phyloP scores from a whole-genome alignment of 2,329 filamentous ascomycete species.

The Talaromyces sp. region DNA sequence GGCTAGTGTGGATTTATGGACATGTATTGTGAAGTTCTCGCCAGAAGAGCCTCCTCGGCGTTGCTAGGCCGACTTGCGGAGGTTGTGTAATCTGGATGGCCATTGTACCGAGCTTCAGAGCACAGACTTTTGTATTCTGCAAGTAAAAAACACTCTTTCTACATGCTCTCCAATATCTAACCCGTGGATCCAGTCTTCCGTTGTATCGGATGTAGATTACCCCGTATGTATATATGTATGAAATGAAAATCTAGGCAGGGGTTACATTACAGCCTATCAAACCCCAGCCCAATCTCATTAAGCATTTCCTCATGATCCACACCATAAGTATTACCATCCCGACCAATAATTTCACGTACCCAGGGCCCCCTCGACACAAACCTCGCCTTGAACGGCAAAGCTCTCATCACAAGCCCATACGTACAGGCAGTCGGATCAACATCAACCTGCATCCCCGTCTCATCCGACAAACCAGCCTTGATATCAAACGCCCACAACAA shows the following conservation, averaged over 20 bases:
- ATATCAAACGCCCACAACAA: slow-evolving; percentile 34
- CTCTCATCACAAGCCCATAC: slow-evolving; percentile 19
- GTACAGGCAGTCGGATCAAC: slow-evolving; percentile 20
- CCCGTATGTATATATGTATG: no score
- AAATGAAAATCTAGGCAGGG: no score
- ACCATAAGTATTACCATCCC: slow-evolving; percentile 14
- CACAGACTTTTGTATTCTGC: no score
- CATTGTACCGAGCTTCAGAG: no score
- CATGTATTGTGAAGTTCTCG: neutral
- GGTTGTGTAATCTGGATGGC: no score
- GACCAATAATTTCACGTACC: slow-evolving; percentile 18
- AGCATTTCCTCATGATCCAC: slow-evolving; percentile 19
- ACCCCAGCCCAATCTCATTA: slow-evolving; percentile 19
- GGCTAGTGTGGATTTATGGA: neutral
- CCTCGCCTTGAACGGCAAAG: slow-evolving; percentile 21
- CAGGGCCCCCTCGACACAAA: slow-evolving; percentile 19
- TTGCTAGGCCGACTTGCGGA: no score
- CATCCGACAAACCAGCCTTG: slow-evolving; percentile 15
- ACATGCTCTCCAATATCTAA: no score
- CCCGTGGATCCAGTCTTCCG: no score
- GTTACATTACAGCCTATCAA: neutral
- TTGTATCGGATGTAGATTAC: no score
- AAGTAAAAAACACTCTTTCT: no score
- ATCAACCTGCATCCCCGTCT: slow-evolving; percentile 7
- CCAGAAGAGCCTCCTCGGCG: no score